A percentile compares a stretch with the other conserved stretches of the same genome.
Conservation (phyloP, 108 stramenopile genomes). For the Nitzschia inconspicua region DNA sequence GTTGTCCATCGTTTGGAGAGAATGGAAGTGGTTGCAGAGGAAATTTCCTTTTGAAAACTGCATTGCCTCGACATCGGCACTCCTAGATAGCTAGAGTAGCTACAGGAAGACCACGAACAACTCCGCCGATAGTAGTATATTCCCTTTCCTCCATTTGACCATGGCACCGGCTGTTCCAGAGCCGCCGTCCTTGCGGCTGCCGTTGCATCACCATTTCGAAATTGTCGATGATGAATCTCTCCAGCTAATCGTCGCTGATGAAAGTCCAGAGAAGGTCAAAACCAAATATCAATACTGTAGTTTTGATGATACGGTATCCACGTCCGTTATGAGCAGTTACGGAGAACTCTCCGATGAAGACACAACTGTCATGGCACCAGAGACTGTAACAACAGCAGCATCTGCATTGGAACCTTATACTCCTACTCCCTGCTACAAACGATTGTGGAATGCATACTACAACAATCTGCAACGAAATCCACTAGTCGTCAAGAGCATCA, state of each 20-base stretch:
- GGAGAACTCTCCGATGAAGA: background rate
- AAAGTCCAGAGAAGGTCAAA: conserved; percentile 4
- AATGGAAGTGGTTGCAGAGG: too few relatives aligned
- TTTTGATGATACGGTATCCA: background rate
- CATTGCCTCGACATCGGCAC: too few relatives aligned
- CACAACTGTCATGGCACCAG: background rate
- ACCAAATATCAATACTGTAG: background rate
- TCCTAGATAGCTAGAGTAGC: too few relatives aligned
- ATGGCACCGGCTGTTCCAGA: too few relatives aligned
- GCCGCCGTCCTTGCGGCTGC: too few relatives aligned
- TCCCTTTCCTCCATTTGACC: too few relatives aligned
- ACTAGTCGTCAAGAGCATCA: conserved; percentile 34
- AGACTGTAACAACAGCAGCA: background rate
- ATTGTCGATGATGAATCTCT: conserved; percentile 13
- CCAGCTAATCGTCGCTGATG: background rate
- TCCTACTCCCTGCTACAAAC: background rate
- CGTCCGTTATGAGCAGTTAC: background rate
- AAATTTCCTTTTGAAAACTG: too few relatives aligned
- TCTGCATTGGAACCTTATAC: background rate
- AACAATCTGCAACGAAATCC: conserved; percentile 10
- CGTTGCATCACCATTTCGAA: too few relatives aligned
- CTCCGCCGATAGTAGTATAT: too few relatives aligned
- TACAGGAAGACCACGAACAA: too few relatives aligned
- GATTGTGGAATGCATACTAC: conserved; percentile 28
- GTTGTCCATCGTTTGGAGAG: too few relatives aligned